Base-by-base conservation (phyloP, 371 early-diverging fungal species). In the Mucor irregularis region DNA sequence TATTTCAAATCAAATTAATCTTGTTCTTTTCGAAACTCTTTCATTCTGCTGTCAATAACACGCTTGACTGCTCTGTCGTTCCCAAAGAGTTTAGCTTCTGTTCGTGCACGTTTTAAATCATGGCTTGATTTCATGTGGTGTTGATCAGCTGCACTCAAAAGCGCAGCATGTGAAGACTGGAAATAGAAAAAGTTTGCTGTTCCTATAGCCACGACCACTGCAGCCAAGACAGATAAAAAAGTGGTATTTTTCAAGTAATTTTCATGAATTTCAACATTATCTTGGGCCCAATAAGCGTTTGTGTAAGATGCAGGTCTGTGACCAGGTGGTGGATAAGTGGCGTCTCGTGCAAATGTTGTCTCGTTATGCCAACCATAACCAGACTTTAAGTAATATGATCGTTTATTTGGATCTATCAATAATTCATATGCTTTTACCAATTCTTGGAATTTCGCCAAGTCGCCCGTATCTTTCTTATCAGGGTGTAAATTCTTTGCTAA, bases 401-500 rank as follows among this genome's bases (percentile, higher is more conserved):
- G 51, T 24, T 53, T 50, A 1, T 43, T 33, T 19, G 66, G 72
- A 30, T 78, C 43, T 0, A 55, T 57, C 14, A 78, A 43, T 16
- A 73, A 35, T 52, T 71, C 71, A 44, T 78, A 78, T 2, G 76
- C 79, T 34, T 61, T 40, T 0, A 58, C 61, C 2, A 78, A 53
- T 53, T 71, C 61, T 30, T 66, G 65, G 34, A 78, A 78, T 43
- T 53, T 46, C 2, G 65, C 62, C 4, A 66, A 26, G 44, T 75
- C 55, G 26, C 78, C 74, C 6, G 56, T 66, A 1, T 55, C 35
- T 33, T 39, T 58, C 21, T 46, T 56, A 48, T 78, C 79, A 2
- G 75, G 79, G 30, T 78, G 75, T 13, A 71, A 49, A n/a, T 51
- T 24, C 46, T 78, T 78, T 3, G 71, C 75, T 5, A 78, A 49